Base-by-base conservation (phyloP, 108 stramenopile genomes). In the Cyclotella sp. region DNA sequence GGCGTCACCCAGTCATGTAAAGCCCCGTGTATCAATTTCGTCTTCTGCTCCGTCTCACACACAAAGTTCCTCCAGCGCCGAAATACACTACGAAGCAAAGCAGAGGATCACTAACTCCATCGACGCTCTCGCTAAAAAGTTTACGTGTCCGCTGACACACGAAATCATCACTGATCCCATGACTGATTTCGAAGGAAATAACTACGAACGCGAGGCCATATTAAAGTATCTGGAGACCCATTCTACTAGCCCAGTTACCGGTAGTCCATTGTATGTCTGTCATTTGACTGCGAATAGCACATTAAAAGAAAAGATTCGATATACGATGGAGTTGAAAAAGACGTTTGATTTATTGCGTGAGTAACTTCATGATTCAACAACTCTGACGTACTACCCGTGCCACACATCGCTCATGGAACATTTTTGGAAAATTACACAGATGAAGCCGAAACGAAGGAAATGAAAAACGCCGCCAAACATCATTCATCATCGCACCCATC, bases 121-220 rank as follows among this genome's bases (percentile, higher is more conserved):
- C 13, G 76, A 71, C 6, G 9, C 40, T 19, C 47, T 82, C 12
- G 41, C 70, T 9, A 66, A 58, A 49, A 58, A 64, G 52, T 82
- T 63, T 63, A 42, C 8, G 15, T 82, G 81, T 44, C 81, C 81
- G 24, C 34, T 82, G 15, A 82, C 76, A 4, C 77, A 73, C 9
- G 70, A 64, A 64, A 27, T 76, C 1, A 82, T 82, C n/a, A 63
- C n/a, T 11, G 81, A 82, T 55, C 81, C 81, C 3, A 67, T 82
- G 71, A 67, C 62, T 19, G 81, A 82, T 41, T 72, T 73, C 45
- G 81, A 82, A 40, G 81, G 76, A 26, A 82, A 77, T 60, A 71
- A 27, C 42, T 82, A 77, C 26, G 81, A 82, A 42, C 63, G 62
- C 9, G 69, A 29, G 15, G 81, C 81, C n/a, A 77, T 82, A 43